Evolutionary conservation across 179 eudicot genomes (phyloP).

Genomic region (Beta macrorhiza): DNA sequence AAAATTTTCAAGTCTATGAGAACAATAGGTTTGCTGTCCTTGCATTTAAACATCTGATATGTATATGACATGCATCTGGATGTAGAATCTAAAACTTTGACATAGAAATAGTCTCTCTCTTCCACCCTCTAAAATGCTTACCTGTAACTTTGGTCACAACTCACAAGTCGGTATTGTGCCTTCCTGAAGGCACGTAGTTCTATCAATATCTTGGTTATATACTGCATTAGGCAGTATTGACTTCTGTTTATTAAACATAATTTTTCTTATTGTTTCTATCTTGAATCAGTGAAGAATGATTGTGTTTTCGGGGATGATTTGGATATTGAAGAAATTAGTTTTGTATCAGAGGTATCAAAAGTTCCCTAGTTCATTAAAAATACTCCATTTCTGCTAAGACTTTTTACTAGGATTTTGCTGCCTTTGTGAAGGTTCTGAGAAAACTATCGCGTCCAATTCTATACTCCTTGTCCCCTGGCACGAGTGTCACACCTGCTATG

Average conservation of each 20-base stretch:
- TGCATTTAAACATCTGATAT: background rate
- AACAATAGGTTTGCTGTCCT: background rate
- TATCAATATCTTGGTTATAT: background rate
- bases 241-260: background rate
- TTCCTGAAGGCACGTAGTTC: background rate
- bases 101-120: background rate
- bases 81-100: background rate
- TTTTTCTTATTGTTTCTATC: conserved; percentile 7
- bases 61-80: background rate
- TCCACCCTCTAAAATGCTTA: background rate
- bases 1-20: background rate
- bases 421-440: conserved; percentile 53
- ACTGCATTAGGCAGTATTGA: background rate
- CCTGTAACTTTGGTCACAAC: background rate
- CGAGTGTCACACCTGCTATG: conserved; percentile 76
- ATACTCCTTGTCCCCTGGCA: conserved; percentile 92
- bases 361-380: background rate
- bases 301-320: conserved; percentile 95
- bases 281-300: conserved; percentile 77
- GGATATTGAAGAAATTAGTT: conserved; percentile 63
- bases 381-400: background rate
- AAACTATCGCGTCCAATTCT: conserved; percentile 54
- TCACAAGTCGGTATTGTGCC: background rate
- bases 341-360: conserved; percentile 69
- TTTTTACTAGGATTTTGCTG: conserved; percentile 1